Evolutionary conservation across 805 yeast species (phyloP).

Genomic region (Candida ponderosae): DNA sequence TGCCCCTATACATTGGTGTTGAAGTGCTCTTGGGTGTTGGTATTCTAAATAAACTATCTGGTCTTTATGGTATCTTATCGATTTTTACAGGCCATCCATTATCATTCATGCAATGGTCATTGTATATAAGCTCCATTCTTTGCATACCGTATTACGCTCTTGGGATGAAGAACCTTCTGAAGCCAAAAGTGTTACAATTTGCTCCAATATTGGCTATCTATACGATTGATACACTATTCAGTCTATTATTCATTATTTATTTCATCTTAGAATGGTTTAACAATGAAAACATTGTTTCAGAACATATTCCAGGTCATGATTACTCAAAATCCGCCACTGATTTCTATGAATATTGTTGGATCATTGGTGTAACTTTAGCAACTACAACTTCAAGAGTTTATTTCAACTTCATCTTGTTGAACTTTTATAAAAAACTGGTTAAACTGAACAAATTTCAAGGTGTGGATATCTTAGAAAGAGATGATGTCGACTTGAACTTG

Average conservation of each 20-base stretch:
- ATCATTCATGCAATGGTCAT: constrained; percentile 73
- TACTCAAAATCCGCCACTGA: constrained; percentile 50
- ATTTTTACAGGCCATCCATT: constrained; percentile 86
- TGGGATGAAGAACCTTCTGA: constrained; percentile 44
- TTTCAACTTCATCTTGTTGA: constrained; percentile 48
- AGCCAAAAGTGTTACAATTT: constrained; percentile 51
- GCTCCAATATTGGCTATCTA: constrained; percentile 60
- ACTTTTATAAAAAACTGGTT: constrained; percentile 52
- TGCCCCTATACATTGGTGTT: constrained; percentile 84
- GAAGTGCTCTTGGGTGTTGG: constrained; percentile 72
- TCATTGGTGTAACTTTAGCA: constrained; percentile 39
- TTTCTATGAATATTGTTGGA: constrained; percentile 47
- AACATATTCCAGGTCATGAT: constrained; percentile 16
- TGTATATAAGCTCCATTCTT: constrained; percentile 57
- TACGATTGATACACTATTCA: constrained; percentile 57
- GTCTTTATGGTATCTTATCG: constrained; percentile 80
- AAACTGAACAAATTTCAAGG: constrained; percentile 35
- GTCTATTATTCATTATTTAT: constrained; percentile 62
- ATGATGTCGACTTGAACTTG: constrained; percentile 27
- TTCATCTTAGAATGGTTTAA: constrained; percentile 74
- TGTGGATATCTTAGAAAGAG: constrained; percentile 17
- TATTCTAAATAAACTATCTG: constrained; percentile 81
- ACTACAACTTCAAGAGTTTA: constrained; percentile 47
- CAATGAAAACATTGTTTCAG: constrained; percentile 29
- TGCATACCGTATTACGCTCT: constrained; percentile 57